These are phyloP conservation scores for Podospora comata DNA, from an alignment of 495 filamentous ascomycete genomes.

Conservation along the genomic window DNA sequence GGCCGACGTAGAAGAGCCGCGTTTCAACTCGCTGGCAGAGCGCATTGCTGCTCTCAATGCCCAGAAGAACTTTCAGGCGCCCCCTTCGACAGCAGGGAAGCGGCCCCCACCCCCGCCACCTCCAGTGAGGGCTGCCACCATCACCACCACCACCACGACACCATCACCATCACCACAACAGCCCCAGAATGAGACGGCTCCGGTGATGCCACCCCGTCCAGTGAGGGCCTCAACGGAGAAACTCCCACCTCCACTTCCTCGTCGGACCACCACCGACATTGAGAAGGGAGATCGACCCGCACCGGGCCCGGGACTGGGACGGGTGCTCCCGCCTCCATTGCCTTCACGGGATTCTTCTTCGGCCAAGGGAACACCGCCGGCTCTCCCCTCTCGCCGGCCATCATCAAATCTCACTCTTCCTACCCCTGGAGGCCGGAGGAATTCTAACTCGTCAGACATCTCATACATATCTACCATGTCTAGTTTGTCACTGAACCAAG, in stretches of 20 bases:
- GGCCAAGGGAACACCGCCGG: constrained; percentile 33
- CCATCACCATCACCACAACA: not conserved
- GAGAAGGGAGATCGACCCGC: constrained; percentile 12
- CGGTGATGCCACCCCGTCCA: constrained; percentile 39
- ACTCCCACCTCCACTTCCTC: constrained; percentile 39
- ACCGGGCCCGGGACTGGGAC: constrained; percentile 19
- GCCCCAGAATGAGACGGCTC: constrained; percentile 22
- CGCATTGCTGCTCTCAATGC: constrained; percentile 55
- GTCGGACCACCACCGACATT: constrained; percentile 33
- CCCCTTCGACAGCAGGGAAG: constrained; percentile 36
- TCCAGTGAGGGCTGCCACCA: constrained; percentile 27
- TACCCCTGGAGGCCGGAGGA: constrained; percentile 30
- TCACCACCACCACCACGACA: constrained; percentile 10
- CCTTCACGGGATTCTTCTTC: constrained; percentile 34
- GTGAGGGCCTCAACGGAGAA: constrained; percentile 26
- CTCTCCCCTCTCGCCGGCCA: constrained; percentile 41
- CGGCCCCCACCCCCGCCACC: constrained; percentile 51
- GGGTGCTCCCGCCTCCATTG: constrained; percentile 38
- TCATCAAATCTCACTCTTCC: constrained; percentile 27
- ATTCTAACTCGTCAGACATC: constrained; percentile 46
- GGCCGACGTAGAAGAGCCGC: constrained; percentile 54
- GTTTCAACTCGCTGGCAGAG: constrained; percentile 52
- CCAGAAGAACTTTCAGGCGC: constrained; percentile 48
- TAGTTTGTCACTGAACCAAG: constrained; percentile 39
- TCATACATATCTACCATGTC: constrained; percentile 46